A percentile compares a stretch with the other conserved stretches of the same genome.
phyloP scores from a whole-genome alignment of 2,329 filamentous ascomycete species.

The Neofusicoccum cordaticola region DNA sequence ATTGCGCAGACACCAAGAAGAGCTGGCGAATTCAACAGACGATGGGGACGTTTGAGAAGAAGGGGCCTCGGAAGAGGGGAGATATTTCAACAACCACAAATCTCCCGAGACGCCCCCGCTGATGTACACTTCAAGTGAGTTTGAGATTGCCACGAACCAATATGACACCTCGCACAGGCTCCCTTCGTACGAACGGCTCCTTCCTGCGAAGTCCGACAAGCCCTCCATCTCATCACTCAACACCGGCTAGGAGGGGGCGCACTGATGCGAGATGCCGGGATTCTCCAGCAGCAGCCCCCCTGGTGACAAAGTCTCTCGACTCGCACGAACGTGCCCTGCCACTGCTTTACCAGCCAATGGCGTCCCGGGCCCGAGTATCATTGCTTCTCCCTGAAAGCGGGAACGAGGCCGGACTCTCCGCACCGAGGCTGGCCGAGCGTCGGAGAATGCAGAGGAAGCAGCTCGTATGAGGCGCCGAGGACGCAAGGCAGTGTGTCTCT shows the following conservation, averaged over 20 bases:
- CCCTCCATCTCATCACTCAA: neutral
- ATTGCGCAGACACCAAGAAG: neutral
- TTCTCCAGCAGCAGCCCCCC: neutral
- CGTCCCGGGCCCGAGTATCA: neutral
- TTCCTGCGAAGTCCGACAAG: neutral
- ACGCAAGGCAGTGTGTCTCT: neutral
- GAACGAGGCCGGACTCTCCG: neutral
- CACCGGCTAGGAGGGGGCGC: neutral
- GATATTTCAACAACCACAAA: neutral
- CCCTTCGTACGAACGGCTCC: neutral
- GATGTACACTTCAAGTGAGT: neutral
- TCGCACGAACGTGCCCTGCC: neutral
- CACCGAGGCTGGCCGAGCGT: neutral
- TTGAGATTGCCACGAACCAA: neutral
- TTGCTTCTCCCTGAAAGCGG: neutral
- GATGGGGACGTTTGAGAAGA: neutral
- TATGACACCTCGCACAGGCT: neutral
- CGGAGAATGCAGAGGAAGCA: neutral
- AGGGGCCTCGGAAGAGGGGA: neutral
- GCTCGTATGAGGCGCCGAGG: neutral
- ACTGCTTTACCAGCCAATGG: neutral
- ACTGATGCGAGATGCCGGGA: neutral
- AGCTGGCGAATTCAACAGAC: neutral
- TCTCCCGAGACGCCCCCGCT: neutral
- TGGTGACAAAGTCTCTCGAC: neutral